phyloP scores from a whole-genome alignment of 768 basidiomycete genomes.

The Boletus rex-veris region DNA sequence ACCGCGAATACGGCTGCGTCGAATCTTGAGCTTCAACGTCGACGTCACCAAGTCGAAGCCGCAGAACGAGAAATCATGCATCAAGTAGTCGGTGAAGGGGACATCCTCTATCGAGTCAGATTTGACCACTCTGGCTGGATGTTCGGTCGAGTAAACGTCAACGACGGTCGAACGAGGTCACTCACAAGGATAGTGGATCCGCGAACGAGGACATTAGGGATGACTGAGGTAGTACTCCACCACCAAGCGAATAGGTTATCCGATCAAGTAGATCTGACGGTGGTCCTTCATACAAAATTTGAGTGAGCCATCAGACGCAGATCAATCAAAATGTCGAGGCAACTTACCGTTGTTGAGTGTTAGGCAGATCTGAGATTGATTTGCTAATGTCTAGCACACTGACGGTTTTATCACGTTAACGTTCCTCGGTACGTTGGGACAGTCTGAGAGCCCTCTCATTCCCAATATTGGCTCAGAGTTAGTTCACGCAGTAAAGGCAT shows the following conservation, averaged over 20 bases:
- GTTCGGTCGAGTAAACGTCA: background rate
- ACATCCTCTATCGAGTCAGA: conserved; percentile 90
- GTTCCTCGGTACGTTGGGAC: too few relatives aligned
- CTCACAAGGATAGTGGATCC: conserved; percentile 67
- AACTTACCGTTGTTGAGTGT: too few relatives aligned
- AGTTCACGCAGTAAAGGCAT: too few relatives aligned
- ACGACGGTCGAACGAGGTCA: conserved; percentile 37
- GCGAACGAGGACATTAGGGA: conserved; percentile 64
- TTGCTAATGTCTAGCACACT: too few relatives aligned
- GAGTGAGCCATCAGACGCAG: conserved; percentile 1
- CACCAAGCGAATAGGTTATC: conserved; percentile 96
- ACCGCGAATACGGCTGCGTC: conserved; percentile 71
- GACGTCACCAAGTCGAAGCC: conserved; percentile 87
- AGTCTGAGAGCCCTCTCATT: too few relatives aligned
- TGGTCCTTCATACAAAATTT: conserved; percentile 96
- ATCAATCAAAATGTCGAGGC: background rate
- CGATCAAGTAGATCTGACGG: conserved; percentile 89
- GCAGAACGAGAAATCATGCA: conserved; percentile 96
- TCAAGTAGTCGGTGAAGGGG: conserved; percentile 84
- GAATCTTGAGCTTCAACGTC: conserved; percentile 73
- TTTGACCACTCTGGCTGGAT: conserved; percentile 78
- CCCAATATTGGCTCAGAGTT: too few relatives aligned
- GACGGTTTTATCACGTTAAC: too few relatives aligned
- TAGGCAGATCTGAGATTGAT: too few relatives aligned
- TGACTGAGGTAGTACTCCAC: conserved; percentile 68